Conservation (phyloP, 2,329 filamentous ascomycete genomes). For the Cladosporium sp. region DNA sequence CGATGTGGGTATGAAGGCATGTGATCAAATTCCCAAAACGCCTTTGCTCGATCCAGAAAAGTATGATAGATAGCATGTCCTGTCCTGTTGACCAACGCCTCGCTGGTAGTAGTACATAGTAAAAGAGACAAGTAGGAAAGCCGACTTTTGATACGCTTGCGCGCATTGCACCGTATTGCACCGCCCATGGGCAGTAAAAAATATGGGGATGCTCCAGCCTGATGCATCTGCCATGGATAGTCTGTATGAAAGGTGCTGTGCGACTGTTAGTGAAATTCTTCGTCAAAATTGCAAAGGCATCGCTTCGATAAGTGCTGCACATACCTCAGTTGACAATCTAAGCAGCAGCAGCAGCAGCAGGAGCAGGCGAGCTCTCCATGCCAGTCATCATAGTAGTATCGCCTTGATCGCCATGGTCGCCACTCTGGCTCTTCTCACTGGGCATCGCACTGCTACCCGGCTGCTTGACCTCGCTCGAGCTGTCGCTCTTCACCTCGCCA, state of each 20-base stretch:
- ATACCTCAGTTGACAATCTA: no score
- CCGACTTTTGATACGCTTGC: no score
- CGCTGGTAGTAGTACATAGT: slow-evolving; percentile 12
- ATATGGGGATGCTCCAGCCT: no score
- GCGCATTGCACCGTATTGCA: no score
- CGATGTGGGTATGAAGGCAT: no score
- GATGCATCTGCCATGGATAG: no score
- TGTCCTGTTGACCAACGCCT: slow-evolving; percentile 13
- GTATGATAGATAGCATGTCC: background rate
- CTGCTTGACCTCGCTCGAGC: slow-evolving; percentile 52
- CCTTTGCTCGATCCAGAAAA: background rate
- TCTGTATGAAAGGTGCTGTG: no score
- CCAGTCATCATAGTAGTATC: slow-evolving; percentile 27
- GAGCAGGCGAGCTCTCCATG: slow-evolving; percentile 33
- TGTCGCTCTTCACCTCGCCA: slow-evolving; percentile 56
- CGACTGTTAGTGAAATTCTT: no score
- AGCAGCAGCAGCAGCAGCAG: slow-evolving; percentile 33
- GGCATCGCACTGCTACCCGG: slow-evolving; percentile 55
- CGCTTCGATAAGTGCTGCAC: no score
- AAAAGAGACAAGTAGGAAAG: background rate
- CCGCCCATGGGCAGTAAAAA: no score
- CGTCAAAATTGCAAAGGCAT: no score
- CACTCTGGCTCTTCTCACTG: slow-evolving; percentile 57
- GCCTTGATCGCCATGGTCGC: slow-evolving; percentile 38
- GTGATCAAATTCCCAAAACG: background rate